Base-by-base conservation (phyloP, 1,284 basidiomycete genomes). In the Schizophyllum commune region DNA sequence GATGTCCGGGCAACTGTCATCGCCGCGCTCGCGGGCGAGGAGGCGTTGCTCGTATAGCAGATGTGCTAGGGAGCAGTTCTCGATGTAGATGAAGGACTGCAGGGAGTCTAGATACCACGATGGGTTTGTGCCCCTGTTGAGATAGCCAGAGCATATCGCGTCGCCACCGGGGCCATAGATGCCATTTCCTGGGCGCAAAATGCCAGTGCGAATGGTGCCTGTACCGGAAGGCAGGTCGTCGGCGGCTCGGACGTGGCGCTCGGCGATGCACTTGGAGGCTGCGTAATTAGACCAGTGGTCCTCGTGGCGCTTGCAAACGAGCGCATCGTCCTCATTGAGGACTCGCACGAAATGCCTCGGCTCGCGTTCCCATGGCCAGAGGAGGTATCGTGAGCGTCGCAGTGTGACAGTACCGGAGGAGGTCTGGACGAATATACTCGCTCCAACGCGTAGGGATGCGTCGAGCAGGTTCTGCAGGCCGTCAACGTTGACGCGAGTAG, bases 241-340 rank as follows among this genome's bases (percentile, higher is more conserved):
- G 0, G 84, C 83, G 0, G 69, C 73, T n/a, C 83, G 75, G 2
- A 89, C 84, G n/a, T 79, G 67, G 20, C 67, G 64, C 68, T 89
- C 88, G 0, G 78, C 86, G 9, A 72, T 70, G 17, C 72, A 65
- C 67, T 89, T 89, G 52, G 83, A 83, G 11, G 73, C 78, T 0
- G 86, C 84, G 63, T 89, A 89, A 68, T 89, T 89, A 15, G 86
- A 88, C 72, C 85, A 88, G 68, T 83, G 85, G n/a, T 85, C 73
- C 2, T 77, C 71, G 62, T 86, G 83, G 2, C 70, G 72, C 64
- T 73, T 79, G 1, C 82, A 82, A 0, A 80, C 63, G 32, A 69
- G 64, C 11, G 59, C 68, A 59, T 83, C 80, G 64, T 84, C 80
- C 66, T 91, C 88, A 63, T 78, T 79, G 63, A 85, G 75, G 1